phyloP scores from a whole-genome alignment of 2,329 filamentous ascomycete species.

The Incumbomyces lentus region DNA sequence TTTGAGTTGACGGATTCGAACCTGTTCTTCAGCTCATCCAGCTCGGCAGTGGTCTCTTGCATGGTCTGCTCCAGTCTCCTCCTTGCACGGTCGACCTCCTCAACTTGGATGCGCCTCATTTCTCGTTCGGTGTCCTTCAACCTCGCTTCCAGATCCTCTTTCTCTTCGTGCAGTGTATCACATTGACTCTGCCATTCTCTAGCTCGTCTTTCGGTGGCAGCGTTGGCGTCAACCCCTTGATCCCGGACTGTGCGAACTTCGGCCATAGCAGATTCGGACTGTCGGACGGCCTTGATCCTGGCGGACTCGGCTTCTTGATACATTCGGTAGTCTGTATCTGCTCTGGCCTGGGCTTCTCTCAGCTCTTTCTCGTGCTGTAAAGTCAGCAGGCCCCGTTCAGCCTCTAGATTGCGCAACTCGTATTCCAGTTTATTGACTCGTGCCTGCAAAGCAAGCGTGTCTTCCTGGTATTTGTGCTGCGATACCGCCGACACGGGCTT shows the following conservation, averaged over 20 bases:
- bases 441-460: slow-evolving; percentile 77
- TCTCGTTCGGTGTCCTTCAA: slow-evolving; percentile 60
- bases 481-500: neutral
- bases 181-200: slow-evolving; percentile 56
- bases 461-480: slow-evolving; percentile 35
- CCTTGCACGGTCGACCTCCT: slow-evolving; percentile 52
- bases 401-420: slow-evolving; percentile 73
- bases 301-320: slow-evolving; percentile 48
- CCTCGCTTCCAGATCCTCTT: slow-evolving; percentile 70
- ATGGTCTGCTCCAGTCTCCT: slow-evolving; percentile 47
- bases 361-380: slow-evolving; percentile 76
- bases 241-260: slow-evolving; percentile 48
- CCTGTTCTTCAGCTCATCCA: slow-evolving; percentile 47
- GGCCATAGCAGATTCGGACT: slow-evolving; percentile 43
- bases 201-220: slow-evolving; percentile 45
- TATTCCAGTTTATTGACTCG: slow-evolving; percentile 83
- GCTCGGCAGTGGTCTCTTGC: slow-evolving; percentile 40
- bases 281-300: slow-evolving; percentile 41
- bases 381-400: slow-evolving; percentile 71
- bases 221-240: slow-evolving; percentile 44
- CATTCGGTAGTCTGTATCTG: slow-evolving; percentile 75
- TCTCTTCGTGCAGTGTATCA: slow-evolving; percentile 65
- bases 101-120: slow-evolving; percentile 42
- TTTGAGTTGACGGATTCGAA: slow-evolving; percentile 54
- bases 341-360: slow-evolving; percentile 65